phyloP scores from a whole-genome alignment of 768 basidiomycete species.

The Auricularia auricula-judae region DNA sequence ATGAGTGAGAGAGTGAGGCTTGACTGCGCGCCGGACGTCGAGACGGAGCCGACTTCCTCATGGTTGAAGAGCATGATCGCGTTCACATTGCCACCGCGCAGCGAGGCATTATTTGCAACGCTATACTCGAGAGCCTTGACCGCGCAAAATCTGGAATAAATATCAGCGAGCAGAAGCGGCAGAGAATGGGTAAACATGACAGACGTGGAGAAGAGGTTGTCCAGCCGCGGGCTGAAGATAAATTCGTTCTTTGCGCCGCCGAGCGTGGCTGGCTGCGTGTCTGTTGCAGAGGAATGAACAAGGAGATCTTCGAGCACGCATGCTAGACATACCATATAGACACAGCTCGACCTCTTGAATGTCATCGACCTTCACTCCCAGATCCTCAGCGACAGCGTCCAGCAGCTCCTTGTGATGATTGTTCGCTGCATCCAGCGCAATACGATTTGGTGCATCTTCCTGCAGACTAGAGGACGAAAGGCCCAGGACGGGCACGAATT shows the following conservation, averaged over 20 bases:
- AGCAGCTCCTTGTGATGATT: conserved; percentile 81
- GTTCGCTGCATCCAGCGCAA: conserved; percentile 21
- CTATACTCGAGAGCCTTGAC: conserved; percentile 67
- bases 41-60: conserved; percentile 81
- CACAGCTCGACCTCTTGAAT: conserved; percentile 95
- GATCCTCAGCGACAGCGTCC: conserved; percentile 60
- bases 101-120: conserved; percentile 26
- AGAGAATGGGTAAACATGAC: background rate
- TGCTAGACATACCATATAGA: conserved; percentile 14
- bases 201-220: conserved; percentile 83
- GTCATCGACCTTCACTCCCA: conserved; percentile 62
- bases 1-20: conserved; percentile 77
- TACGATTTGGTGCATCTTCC: background rate
- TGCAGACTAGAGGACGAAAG: conserved; percentile 28
- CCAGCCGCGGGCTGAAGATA: conserved; percentile 82
- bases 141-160: conserved; percentile 47
- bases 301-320: background rate
- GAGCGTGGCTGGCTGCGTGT: conserved; percentile 72
- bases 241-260: conserved; percentile 90
- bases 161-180: too few relatives aligned
- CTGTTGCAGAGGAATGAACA: conserved; percentile 17
- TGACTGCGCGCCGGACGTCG: conserved; percentile 76
- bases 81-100: conserved; percentile 60
- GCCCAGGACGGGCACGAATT: conserved; percentile 83
- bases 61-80: conserved; percentile 91